Percentiles rank a stretch among this genome's conserved stretches.
Evolutionary conservation across 176 grass and related monocot species (phyloP).

Genomic region (Carex myosuroides): DNA sequence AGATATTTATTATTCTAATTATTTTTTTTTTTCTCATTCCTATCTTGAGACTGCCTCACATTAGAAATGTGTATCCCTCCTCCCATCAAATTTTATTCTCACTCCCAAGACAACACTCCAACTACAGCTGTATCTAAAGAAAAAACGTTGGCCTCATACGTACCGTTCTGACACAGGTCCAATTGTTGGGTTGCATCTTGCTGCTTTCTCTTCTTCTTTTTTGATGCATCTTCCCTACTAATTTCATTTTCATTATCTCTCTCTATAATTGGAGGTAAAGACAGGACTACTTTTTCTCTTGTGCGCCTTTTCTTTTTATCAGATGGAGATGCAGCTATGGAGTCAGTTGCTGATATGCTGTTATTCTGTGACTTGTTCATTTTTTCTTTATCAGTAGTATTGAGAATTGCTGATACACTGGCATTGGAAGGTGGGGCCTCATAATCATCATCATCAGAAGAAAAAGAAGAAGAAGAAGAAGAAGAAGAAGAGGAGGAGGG

Average conservation of each 20-base stretch:
- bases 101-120: not conserved
- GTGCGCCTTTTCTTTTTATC: not conserved
- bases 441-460: too few species aligned
- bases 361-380: not conserved
- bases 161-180: not conserved
- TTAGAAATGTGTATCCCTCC: not conserved
- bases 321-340: not conserved
- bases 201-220: too few species aligned
- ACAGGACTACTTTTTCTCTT: too few species aligned
- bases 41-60: not conserved
- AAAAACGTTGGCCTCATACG: not conserved
- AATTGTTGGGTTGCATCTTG: not conserved
- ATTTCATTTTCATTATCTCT: too few species aligned
- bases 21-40: not conserved
- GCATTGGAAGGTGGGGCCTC: too few species aligned
- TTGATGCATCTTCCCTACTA: too few species aligned
- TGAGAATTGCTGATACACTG: too few species aligned
- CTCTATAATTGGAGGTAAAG: too few species aligned
- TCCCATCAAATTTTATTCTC: not conserved
- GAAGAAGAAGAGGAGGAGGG: too few species aligned
- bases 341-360: not conserved
- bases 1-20: too few species aligned
- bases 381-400: not conserved
- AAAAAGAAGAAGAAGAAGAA: too few species aligned
- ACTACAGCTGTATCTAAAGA: not conserved